A percentile compares a stretch with the other conserved stretches of the same genome.
These are phyloP conservation scores for Kalmanozyma brasiliensis DNA, from an alignment of 1,284 basidiomycete genomes.

Conservation along the genomic window DNA sequence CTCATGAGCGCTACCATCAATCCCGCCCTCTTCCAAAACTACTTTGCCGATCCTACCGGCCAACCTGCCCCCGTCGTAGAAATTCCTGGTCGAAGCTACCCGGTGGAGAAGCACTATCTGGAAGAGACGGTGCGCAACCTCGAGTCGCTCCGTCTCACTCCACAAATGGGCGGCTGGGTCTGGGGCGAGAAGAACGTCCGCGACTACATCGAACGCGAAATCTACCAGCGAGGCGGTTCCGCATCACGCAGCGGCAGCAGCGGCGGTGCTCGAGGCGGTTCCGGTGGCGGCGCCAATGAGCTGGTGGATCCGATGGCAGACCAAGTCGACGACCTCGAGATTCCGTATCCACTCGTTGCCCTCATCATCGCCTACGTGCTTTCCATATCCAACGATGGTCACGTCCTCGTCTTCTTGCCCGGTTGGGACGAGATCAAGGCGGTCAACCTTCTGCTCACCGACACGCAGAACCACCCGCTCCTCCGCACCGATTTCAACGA, in stretches of 20 bases:
- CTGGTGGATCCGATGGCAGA: slow-evolving; percentile 53
- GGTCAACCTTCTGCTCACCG: slow-evolving; percentile 78
- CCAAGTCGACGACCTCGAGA: slow-evolving; percentile 78
- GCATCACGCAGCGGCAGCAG: slow-evolving; percentile 10
- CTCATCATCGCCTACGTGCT: slow-evolving; percentile 84
- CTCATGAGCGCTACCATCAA: slow-evolving; percentile 98
- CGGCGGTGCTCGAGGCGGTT: slow-evolving; percentile 22
- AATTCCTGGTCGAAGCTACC: slow-evolving; percentile 91
- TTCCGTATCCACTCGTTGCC: slow-evolving; percentile 85
- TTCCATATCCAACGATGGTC: slow-evolving; percentile 80
- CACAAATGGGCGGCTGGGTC: slow-evolving; percentile 74
- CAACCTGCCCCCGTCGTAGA: slow-evolving; percentile 80
- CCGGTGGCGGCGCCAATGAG: slow-evolving; percentile 50
- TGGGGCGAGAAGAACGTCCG: slow-evolving; percentile 79
- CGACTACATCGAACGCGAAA: slow-evolving; percentile 80
- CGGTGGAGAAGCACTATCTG: slow-evolving; percentile 83
- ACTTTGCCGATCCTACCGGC: slow-evolving; percentile 76
- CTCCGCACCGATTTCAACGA: slow-evolving; percentile 60
- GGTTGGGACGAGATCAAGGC: slow-evolving; percentile 91
- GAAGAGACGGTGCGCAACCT: slow-evolving; percentile 76
- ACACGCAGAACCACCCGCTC: slow-evolving; percentile 71
- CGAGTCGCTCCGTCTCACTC: slow-evolving; percentile 48
- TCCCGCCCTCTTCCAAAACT: slow-evolving; percentile 84
- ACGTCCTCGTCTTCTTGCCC: slow-evolving; percentile 90
- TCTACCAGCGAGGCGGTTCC: slow-evolving; percentile 45